phyloP scores from a whole-genome alignment of 1,139 yeast genomes.

The Pneumocystis oryctolagi region DNA sequence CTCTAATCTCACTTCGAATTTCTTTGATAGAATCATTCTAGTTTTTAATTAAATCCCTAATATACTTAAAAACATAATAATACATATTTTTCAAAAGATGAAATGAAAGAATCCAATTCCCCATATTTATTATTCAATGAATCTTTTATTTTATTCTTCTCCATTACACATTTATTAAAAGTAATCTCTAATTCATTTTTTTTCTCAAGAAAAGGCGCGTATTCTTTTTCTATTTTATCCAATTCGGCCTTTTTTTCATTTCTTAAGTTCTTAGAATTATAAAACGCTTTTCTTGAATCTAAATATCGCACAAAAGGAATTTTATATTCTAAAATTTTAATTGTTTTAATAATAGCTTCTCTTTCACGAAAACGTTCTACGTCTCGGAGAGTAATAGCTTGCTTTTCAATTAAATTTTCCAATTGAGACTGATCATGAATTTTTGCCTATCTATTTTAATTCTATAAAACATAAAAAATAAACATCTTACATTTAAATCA shows the following conservation, averaged over 20 bases:
- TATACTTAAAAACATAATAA: background rate
- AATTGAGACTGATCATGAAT: slow-evolving; percentile 10
- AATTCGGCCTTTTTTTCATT: slow-evolving; percentile 3
- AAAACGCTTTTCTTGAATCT: slow-evolving; percentile 17
- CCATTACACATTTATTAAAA: background rate
- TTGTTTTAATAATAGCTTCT: slow-evolving; percentile 12
- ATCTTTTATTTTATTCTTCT: background rate
- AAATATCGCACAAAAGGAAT: slow-evolving; percentile 14
- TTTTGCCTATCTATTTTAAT: slow-evolving; percentile 22
- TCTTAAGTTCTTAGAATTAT: slow-evolving; percentile 22
- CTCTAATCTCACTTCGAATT: background rate
- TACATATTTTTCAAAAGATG: background rate
- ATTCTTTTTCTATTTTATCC: background rate
- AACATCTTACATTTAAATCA: slow-evolving; percentile 12
- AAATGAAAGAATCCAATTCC: background rate
- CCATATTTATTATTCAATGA: background rate
- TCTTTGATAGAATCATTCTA: background rate
- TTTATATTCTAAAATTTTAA: slow-evolving; percentile 7
- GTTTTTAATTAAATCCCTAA: background rate
- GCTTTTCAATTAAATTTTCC: slow-evolving; percentile 5
- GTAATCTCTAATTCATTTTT: background rate
- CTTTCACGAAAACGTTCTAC: slow-evolving; percentile 17
- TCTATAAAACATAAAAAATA: slow-evolving; percentile 19
- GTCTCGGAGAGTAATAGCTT: slow-evolving; percentile 16
- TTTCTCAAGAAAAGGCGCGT: background rate